A percentile compares a stretch with the other conserved stretches of the same genome.
These are phyloP conservation scores for Pseudomassariella vexata DNA, from an alignment of 2,329 filamentous ascomycete genomes.

Conservation along the genomic window DNA sequence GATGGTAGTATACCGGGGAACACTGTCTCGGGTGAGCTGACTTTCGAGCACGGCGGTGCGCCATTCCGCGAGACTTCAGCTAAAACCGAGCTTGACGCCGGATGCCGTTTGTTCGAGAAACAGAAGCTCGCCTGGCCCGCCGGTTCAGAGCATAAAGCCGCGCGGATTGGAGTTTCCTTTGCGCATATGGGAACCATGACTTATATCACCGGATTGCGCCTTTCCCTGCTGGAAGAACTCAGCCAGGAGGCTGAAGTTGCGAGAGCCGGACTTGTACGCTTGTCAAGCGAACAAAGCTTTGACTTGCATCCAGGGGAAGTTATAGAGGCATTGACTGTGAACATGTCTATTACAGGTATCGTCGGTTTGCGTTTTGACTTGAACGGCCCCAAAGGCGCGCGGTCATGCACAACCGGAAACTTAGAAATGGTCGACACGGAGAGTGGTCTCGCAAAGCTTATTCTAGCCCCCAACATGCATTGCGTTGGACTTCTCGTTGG, in stretches of 20 bases:
- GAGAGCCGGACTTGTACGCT: constrained; percentile 10
- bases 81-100: constrained; percentile 4
- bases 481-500: constrained; percentile 9
- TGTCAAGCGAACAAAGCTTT: constrained; percentile 5
- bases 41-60: constrained; percentile 1
- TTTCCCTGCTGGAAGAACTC: not conserved
- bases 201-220: constrained; percentile 14
- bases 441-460: constrained; percentile 9
- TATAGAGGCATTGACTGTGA: constrained; percentile 10
- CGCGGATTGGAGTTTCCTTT: constrained; percentile 10
- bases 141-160: not conserved
- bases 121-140: constrained; percentile 8
- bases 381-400: constrained; percentile 2
- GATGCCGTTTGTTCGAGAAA: constrained; percentile 13
- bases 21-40: constrained; percentile 3
- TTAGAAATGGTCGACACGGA: constrained; percentile 5
- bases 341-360: constrained; percentile 7
- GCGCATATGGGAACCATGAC: constrained; percentile 6
- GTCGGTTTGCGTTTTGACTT: constrained; percentile 11
- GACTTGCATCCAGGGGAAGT: constrained; percentile 3
- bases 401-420: constrained; percentile 6
- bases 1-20: too few species aligned
- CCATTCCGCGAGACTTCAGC: not conserved
- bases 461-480: not conserved
- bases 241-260: not conserved